A percentile compares a stretch with the other conserved stretches of the same genome.
These are phyloP conservation scores for Globisporangium canariense DNA, from an alignment of 352 stramenopile species.

Conservation along the genomic window DNA sequence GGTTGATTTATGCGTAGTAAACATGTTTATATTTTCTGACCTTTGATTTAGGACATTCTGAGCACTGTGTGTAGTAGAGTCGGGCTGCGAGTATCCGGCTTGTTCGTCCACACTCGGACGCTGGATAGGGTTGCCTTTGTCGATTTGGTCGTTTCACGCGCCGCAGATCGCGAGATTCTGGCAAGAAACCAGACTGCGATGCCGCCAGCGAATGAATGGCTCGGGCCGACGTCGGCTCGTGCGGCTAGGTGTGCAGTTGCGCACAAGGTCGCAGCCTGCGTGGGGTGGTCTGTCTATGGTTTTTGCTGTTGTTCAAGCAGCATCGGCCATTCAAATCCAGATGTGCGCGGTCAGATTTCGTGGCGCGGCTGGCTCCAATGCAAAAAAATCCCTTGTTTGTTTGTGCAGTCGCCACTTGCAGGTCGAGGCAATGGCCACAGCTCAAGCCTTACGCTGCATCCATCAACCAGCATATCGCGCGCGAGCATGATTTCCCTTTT, in stretches of 20 bases:
- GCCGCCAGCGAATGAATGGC: background rate
- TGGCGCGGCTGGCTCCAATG: too few species aligned
- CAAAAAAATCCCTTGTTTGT: too few species aligned
- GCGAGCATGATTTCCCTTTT: too few species aligned
- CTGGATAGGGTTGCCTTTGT: conserved; percentile 4
- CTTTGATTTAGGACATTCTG: background rate
- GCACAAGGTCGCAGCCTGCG: background rate
- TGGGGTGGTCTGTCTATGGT: background rate
- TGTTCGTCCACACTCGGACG: conserved; percentile 5
- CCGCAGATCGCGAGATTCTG: background rate
- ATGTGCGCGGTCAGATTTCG: too few species aligned
- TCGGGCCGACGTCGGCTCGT: background rate
- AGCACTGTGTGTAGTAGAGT: background rate
- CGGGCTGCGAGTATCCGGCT: background rate
- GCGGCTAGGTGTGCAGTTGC: conserved; percentile 9
- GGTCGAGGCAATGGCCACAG: too few species aligned
- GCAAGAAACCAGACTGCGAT: background rate
- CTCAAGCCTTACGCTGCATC: too few species aligned
- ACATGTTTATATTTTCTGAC: too few species aligned
- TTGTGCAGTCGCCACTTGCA: too few species aligned
- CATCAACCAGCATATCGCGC: too few species aligned
- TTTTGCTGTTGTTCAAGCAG: too few species aligned
- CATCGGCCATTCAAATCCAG: background rate
- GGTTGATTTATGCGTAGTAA: background rate
- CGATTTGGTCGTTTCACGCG: conserved; percentile 1